These are phyloP conservation scores for Balakata baccata DNA, from an alignment of 345 rosid species.

Conservation along the genomic window DNA sequence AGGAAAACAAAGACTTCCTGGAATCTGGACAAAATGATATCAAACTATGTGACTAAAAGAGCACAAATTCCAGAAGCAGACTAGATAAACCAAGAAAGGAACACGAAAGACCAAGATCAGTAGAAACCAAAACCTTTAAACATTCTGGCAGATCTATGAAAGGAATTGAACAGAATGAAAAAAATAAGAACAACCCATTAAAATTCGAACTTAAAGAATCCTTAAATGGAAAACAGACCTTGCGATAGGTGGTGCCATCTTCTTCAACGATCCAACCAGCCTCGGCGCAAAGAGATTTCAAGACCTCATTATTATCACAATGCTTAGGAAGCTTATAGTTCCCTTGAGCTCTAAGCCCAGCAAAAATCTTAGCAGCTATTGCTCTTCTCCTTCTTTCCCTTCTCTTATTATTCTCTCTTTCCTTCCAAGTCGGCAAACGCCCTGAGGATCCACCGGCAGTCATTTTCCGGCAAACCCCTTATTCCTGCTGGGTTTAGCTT, in stretches of 20 bases:
- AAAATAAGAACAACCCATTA: background rate
- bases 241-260: constrained; percentile 37
- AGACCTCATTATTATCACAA: constrained; percentile 36
- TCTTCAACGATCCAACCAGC: constrained; percentile 40
- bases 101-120: background rate
- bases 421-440: constrained; percentile 33
- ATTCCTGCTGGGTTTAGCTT: background rate
- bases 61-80: background rate
- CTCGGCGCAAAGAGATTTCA: constrained; percentile 36
- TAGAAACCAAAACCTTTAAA: background rate
- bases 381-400: constrained; percentile 38
- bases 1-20: background rate
- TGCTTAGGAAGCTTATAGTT: constrained; percentile 33
- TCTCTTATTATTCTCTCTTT: constrained; percentile 34
- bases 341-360: constrained; percentile 35
- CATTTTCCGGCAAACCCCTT: constrained; percentile 20
- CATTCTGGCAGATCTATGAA: constrained; percentile 1
- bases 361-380: constrained; percentile 33
- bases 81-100: constrained; percentile 3
- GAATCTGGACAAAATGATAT: constrained; percentile 4
- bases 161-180: background rate
- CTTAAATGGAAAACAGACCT: constrained; percentile 14
- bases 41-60: background rate
- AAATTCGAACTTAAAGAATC: background rate
- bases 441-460: constrained; percentile 34